Evolutionary conservation across 208 protist species (phyloP).

Genomic region (Trypanosoma scelopori): DNA sequence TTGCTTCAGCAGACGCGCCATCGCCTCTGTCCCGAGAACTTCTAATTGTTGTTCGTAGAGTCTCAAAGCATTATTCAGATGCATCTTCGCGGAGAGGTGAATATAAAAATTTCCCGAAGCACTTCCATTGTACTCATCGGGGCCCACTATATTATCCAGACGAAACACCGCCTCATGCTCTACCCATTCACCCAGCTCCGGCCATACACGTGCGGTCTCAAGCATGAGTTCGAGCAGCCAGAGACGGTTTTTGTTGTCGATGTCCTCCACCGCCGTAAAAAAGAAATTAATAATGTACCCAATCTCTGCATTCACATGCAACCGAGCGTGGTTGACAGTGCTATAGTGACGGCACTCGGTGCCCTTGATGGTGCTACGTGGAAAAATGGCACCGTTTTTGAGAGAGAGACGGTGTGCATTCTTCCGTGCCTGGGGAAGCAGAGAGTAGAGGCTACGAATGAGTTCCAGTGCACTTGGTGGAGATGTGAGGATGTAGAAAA

Average conservation of each 20-base stretch:
- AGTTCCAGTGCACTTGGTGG: constrained; percentile 57
- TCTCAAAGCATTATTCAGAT: constrained; percentile 57
- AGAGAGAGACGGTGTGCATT: constrained; percentile 72
- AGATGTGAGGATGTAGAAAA: constrained; percentile 83
- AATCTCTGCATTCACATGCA: constrained; percentile 86
- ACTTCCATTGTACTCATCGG: constrained; percentile 83
- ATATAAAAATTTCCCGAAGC: constrained; percentile 88
- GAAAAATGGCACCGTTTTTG: constrained; percentile 73
- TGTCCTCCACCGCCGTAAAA: constrained; percentile 51
- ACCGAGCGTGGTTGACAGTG: constrained; percentile 58
- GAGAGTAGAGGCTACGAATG: constrained; percentile 65
- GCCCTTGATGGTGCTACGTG: constrained; percentile 75
- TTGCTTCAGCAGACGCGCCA: constrained; percentile 47
- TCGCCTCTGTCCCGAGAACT: constrained; percentile 44
- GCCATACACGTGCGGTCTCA: constrained; percentile 87
- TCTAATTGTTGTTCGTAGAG: constrained; percentile 49
- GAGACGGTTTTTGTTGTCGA: constrained; percentile 55
- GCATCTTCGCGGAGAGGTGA: constrained; percentile 82
- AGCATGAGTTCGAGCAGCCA: constrained; percentile 84
- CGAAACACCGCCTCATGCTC: constrained; percentile 73
- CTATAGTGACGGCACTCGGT: constrained; percentile 44
- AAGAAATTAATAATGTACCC: constrained; percentile 77
- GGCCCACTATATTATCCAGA: constrained; percentile 82
- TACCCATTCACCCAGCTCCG: constrained; percentile 81
- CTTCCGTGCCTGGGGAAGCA: constrained; percentile 69